A percentile compares a stretch with the other conserved stretches of the same genome.
These are phyloP conservation scores for Irpex sp. DNA, from an alignment of 1,284 basidiomycete genomes.

Conservation along the genomic window DNA sequence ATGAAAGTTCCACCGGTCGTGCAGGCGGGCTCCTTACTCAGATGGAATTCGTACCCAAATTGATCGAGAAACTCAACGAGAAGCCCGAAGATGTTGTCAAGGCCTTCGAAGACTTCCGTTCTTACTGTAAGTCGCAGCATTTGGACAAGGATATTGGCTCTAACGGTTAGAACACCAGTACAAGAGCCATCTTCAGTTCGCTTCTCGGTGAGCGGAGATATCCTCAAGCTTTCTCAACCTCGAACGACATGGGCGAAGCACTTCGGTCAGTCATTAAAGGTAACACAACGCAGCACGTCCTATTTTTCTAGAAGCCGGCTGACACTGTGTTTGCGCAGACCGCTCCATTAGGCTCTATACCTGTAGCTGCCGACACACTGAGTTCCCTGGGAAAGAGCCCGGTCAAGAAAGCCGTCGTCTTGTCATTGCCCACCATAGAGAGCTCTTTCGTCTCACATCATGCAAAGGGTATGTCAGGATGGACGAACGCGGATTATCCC, in stretches of 20 bases:
- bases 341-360: conserved; percentile 62
- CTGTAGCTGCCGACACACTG: conserved; percentile 68
- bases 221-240: conserved; percentile 72
- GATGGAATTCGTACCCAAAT: conserved; percentile 76
- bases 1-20: conserved; percentile 72
- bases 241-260: conserved; percentile 70
- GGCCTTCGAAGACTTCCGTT: conserved; percentile 73
- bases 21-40: conserved; percentile 73
- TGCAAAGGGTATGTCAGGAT: conserved; percentile 77
- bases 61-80: conserved; percentile 74
- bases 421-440: conserved; percentile 92
- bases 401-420: conserved; percentile 74
- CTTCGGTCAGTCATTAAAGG: conserved; percentile 59
- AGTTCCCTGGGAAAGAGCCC: conserved; percentile 77
- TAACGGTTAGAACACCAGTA: conserved; percentile 43
- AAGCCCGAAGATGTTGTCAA: conserved; percentile 69
- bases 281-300: conserved; percentile 32
- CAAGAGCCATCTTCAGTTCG: conserved; percentile 79
- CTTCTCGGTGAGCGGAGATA: conserved; percentile 86
- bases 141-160: conserved; percentile 1
- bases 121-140: conserved; percentile 48
- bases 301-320: neutral
- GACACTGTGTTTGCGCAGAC: conserved; percentile 27
- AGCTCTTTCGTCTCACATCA: conserved; percentile 86
- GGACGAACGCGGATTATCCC: conserved; percentile 82